phyloP scores from a whole-genome alignment of 164 flowering plant genomes.

The Umbilicus rupestris region DNA sequence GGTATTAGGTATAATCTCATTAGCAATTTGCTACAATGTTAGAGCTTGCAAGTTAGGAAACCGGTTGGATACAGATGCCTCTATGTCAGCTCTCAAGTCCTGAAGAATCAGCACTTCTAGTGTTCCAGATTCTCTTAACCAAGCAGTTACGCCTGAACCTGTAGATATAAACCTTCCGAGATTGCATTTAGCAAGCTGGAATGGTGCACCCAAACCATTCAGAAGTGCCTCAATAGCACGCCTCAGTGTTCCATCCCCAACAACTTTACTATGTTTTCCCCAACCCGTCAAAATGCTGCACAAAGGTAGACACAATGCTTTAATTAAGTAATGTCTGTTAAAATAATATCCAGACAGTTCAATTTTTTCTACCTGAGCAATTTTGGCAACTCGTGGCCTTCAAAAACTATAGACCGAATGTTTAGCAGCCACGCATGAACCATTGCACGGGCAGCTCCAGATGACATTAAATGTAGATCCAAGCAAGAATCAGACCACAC shows the following conservation, averaged over 20 bases:
- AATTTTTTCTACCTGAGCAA: constrained; percentile 54
- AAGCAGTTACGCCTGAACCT: constrained; percentile 73
- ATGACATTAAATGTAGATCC: constrained; percentile 95
- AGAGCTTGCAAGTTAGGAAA: background rate
- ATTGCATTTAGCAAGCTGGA: constrained; percentile 68
- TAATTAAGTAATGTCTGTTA: background rate
- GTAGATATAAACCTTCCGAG: constrained; percentile 76
- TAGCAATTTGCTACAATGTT: constrained; percentile 2
- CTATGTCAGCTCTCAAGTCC: background rate
- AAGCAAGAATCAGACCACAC: constrained; percentile 80
- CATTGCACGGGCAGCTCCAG: constrained; percentile 98
- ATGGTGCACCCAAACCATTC: constrained; percentile 75
- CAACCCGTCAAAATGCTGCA: constrained; percentile 94
- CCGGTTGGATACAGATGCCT: background rate
- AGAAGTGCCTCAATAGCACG: constrained; percentile 74
- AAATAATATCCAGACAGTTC: background rate
- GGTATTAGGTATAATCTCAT: too few species aligned
- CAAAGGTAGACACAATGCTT: background rate
- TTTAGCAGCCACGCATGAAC: constrained; percentile 90
- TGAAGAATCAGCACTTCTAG: constrained; percentile 24
- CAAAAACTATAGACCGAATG: constrained; percentile 65
- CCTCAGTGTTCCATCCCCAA: constrained; percentile 76
- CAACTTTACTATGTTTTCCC: constrained; percentile 98
- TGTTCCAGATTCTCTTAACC: constrained; percentile 80
- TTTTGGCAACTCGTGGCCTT: constrained; percentile 80